phyloP scores from a whole-genome alignment of 2,329 filamentous ascomycete species.

The Orbilia brochopaga region DNA sequence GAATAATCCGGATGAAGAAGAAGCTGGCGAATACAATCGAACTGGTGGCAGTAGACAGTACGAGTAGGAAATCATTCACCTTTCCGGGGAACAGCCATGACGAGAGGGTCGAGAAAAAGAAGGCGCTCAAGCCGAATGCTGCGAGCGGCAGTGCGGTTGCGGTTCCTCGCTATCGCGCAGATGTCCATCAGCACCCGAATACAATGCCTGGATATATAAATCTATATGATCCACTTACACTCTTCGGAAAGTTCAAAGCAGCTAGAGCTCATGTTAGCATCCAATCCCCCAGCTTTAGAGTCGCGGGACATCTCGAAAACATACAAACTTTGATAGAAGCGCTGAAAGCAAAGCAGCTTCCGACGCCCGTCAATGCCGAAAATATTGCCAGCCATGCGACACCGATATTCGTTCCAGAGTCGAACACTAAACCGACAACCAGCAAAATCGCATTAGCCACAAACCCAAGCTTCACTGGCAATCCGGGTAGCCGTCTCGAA shows the following conservation, averaged over 20 bases:
- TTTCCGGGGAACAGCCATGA: conserved; percentile 80
- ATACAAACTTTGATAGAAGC: conserved; percentile 78
- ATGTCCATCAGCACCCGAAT: conserved; percentile 77
- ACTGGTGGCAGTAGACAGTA: conserved; percentile 81
- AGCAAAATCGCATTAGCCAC: conserved; percentile 13
- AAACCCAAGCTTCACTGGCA: conserved; percentile 66
- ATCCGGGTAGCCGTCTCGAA: conserved; percentile 64
- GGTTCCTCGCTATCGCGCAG: conserved; percentile 71
- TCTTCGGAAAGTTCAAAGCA: conserved; percentile 55
- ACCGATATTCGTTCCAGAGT: conserved; percentile 32
- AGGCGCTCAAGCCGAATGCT: conserved; percentile 91
- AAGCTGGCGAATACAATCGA: conserved; percentile 76
- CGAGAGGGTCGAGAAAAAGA: conserved; percentile 88
- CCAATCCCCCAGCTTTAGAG: not conserved
- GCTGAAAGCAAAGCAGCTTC: conserved; percentile 88
- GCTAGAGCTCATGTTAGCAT: conserved; percentile 50
- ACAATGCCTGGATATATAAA: conserved; percentile 67
- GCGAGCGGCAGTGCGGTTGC: conserved; percentile 92
- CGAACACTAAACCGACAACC: conserved; percentile 21
- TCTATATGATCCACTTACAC: conserved; percentile 56
- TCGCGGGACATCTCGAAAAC: conserved; percentile 45
- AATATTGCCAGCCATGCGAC: conserved; percentile 71
- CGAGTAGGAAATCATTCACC: conserved; percentile 77
- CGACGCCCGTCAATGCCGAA: conserved; percentile 82
- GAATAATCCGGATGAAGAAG: conserved; percentile 81